phyloP scores from a whole-genome alignment of 164 flowering plant genomes.

The Stephania cephalantha region DNA sequence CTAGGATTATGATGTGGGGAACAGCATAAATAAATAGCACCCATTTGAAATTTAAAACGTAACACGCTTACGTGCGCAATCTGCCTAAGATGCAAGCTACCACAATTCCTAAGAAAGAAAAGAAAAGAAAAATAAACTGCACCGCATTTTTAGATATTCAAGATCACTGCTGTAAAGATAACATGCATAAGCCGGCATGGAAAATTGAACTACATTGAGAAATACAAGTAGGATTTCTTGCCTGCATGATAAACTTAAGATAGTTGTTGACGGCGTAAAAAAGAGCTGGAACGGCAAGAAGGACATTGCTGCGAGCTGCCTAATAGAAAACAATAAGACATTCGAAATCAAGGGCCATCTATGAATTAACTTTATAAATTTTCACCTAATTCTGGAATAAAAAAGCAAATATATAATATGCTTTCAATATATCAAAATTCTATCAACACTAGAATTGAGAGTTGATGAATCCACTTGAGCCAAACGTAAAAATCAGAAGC shows the following conservation, averaged over 20 bases:
- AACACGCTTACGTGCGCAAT: neutral
- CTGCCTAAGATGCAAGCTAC: neutral
- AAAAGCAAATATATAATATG: neutral
- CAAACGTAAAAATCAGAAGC: neutral
- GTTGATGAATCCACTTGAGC: neutral
- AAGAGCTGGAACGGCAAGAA: conserved; percentile 95
- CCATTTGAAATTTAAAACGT: neutral
- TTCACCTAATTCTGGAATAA: neutral
- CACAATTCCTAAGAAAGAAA: neutral
- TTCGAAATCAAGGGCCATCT: neutral
- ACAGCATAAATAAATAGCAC: neutral
- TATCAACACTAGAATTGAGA: neutral
- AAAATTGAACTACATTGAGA: neutral
- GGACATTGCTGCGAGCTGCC: conserved; percentile 97
- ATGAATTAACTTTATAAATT: neutral
- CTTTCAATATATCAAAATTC: neutral
- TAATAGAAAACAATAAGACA: conserved; percentile 28
- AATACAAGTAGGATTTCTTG: conserved; percentile 14
- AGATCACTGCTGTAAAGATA: neutral
- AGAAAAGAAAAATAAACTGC: neutral
- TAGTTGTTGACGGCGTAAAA: conserved; percentile 97
- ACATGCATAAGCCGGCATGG: neutral
- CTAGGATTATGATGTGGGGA: neutral
- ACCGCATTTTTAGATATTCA: neutral
- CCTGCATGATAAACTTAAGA: conserved; percentile 99